Evolutionary conservation across 495 filamentous ascomycete species (phyloP).

Genomic region (Terfezia claveryi): DNA sequence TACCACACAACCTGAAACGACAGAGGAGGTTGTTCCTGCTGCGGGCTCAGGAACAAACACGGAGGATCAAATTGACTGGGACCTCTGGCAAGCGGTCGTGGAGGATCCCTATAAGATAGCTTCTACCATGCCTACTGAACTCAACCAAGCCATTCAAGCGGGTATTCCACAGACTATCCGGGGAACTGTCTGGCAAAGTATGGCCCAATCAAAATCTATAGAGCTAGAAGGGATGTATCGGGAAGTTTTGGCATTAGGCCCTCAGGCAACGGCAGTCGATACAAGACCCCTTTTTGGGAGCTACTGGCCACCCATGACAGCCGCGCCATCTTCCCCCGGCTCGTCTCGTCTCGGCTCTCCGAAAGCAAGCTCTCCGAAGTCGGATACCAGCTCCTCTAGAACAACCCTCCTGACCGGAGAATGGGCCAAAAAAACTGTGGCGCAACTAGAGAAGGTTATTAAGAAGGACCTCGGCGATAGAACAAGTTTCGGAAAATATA

Average conservation of each 20-base stretch:
- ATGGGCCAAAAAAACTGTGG: slow-evolving; percentile 35
- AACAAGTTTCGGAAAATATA: slow-evolving; percentile 74
- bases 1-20: background rate
- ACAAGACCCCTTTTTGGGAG: slow-evolving; percentile 44
- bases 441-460: slow-evolving; percentile 76
- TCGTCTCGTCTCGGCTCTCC: slow-evolving; percentile 25
- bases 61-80: slow-evolving; percentile 56
- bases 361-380: slow-evolving; percentile 41
- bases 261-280: slow-evolving; percentile 58
- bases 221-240: slow-evolving; percentile 75
- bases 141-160: slow-evolving; percentile 74
- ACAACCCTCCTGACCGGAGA: slow-evolving; percentile 31
- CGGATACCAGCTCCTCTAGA: slow-evolving; percentile 34
- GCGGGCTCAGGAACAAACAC: slow-evolving; percentile 3
- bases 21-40: slow-evolving; percentile 2
- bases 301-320: slow-evolving; percentile 55
- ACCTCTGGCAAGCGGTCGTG: slow-evolving; percentile 89
- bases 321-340: slow-evolving; percentile 36
- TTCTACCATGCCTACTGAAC: slow-evolving; percentile 60
- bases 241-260: slow-evolving; percentile 49
- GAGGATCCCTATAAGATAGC: slow-evolving; percentile 77
- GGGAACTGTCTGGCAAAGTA: slow-evolving; percentile 91
- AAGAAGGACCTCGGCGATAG: slow-evolving; percentile 71
- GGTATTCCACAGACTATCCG: slow-evolving; percentile 88
- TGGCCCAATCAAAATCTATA: slow-evolving; percentile 80